Evolutionary conservation across 768 basidiomycete genomes (phyloP), one percentile per base, ranked within the genome.

Genomic region (Phlebiopsis gigantea): DNA sequence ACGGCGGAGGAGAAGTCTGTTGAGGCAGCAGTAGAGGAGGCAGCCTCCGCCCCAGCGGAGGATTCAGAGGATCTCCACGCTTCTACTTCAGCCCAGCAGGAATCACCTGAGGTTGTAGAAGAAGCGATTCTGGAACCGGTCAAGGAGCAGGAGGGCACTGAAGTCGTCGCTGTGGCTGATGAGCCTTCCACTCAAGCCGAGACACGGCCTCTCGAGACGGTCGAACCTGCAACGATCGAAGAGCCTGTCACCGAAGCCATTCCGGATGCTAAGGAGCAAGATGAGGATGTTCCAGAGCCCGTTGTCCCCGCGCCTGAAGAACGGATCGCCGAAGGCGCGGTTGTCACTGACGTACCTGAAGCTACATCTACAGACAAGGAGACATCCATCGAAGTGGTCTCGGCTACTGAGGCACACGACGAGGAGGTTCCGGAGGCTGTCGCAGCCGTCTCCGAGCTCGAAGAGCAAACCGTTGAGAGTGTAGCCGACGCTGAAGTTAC

Each of bases 271-370:
- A n/a, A 2, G 8, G 47, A 47, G 6, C 19, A 42, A 22, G 34
- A 21, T 9, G 55, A 47, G 14, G 46, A 22, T 14, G 21, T 22
- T 17, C 21, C 54, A 30, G 58, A 59, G 14, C 10, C 26, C 17
- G 34, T 31, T 44, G 34, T 21, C 10, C 22, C 26, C 9, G 46
- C 21, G 12, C 55, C 55, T 9, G 54, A 54, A 29, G 58, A 55
- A n/a, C n/a, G n/a, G 46, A 24, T 28, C 45, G 17, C 45, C 25
- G 54, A 46, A 44, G 25, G 22, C 22, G 44, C 53, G n/a, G 44
- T 41, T 14, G 54, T 46, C n/a, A n/a, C n/a, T n/a, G n/a, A n/a
- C n/a, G n/a, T n/a, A n/a, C n/a, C n/a, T n/a, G n/a, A n/a, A n/a
- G n/a, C n/a, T n/a, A n/a, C n/a, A n/a, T n/a, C n/a, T n/a, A 53